Evolutionary conservation across 2,329 filamentous ascomycete genomes (phyloP).

Genomic region (Exophiala sp.): DNA sequence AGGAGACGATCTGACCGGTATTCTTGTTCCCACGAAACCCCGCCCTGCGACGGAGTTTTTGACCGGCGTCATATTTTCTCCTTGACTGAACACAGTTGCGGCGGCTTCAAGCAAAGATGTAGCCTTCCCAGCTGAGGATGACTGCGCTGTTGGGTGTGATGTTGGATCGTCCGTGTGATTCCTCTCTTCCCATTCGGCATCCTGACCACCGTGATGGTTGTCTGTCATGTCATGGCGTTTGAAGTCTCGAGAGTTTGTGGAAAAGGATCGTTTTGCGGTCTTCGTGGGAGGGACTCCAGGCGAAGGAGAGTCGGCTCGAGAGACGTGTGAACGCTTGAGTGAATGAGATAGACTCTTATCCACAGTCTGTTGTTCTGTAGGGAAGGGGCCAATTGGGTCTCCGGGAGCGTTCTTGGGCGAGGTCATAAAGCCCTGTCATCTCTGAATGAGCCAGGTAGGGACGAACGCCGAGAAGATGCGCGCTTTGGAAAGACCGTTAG

Average conservation of each 20-base stretch:
- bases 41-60: slow-evolving; percentile 1
- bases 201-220: slow-evolving; percentile 4
- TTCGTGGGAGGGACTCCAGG: slow-evolving; percentile 6
- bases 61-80: slow-evolving; percentile 4
- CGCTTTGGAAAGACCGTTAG: no score
- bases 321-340: slow-evolving; percentile 12
- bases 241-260: not conserved
- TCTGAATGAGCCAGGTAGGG: not conserved
- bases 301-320: slow-evolving; percentile 7
- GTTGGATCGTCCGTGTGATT: not conserved
- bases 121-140: not conserved
- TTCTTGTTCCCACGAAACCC: slow-evolving; percentile 4
- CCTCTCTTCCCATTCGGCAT: slow-evolving; percentile 15
- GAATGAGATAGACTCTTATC: slow-evolving; percentile 1
- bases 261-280: slow-evolving; percentile 9
- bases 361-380: not conserved
- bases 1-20: slow-evolving; percentile 16
- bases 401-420: slow-evolving; percentile 1
- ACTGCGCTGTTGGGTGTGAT: not conserved
- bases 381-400: not conserved
- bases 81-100: slow-evolving; percentile 6
- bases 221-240: slow-evolving; percentile 5
- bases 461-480: no score
- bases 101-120: slow-evolving; percentile 16
- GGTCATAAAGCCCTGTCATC: slow-evolving; percentile 7